These are phyloP conservation scores for Pythium folliculosum DNA, from an alignment of 352 stramenopile genomes.

Conservation along the genomic window DNA sequence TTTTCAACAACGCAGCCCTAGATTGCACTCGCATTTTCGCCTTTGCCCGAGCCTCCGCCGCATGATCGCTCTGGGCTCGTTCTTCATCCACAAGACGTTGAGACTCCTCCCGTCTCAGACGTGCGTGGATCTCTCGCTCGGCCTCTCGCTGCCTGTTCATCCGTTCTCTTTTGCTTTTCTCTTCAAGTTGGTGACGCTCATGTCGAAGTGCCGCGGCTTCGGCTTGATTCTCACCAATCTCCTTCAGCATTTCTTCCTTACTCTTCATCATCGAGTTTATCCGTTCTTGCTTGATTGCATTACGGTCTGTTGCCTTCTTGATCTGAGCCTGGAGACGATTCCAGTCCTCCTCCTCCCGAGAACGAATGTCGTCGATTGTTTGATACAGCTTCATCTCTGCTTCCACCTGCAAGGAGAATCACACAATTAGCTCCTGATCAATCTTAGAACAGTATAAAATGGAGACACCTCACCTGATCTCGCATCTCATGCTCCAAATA, in stretches of 20 bases:
- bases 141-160: constrained; percentile 49
- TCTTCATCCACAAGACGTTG: constrained; percentile 53
- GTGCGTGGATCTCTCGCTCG: constrained; percentile 42
- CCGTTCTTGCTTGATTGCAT: constrained; percentile 19
- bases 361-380: neutral
- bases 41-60: constrained; percentile 47
- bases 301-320: constrained; percentile 12
- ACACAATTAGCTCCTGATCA: neutral
- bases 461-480: constrained; percentile 8
- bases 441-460: neutral
- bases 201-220: constrained; percentile 31
- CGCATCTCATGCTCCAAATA: constrained; percentile 21
- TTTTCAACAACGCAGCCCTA: constrained; percentile 32
- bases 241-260: constrained; percentile 25
- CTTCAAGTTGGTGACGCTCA: constrained; percentile 47
- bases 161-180: constrained; percentile 42
- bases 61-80: constrained; percentile 41
- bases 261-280: constrained; percentile 9
- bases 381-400: constrained; percentile 17
- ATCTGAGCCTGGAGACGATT: constrained; percentile 22
- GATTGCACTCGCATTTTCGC: constrained; percentile 47
- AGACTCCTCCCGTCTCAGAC: constrained; percentile 54
- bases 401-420: constrained; percentile 16
- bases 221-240: constrained; percentile 41
- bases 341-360: constrained; percentile 17